phyloP scores from a whole-genome alignment of 129 eudicot genomes.

The sunflower (Helianthus annuus) region DNA sequence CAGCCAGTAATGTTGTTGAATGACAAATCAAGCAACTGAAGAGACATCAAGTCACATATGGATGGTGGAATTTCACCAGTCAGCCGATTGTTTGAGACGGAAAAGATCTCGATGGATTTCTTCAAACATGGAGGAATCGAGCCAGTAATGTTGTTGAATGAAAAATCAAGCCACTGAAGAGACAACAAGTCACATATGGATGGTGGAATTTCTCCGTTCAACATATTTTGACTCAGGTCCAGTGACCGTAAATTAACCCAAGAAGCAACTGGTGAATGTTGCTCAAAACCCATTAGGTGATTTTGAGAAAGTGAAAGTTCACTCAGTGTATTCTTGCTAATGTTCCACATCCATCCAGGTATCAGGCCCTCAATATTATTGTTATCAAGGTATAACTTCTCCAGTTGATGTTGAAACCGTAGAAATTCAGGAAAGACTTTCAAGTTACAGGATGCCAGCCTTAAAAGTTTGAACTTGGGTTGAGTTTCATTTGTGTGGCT shows the following conservation, averaged over 20 bases:
- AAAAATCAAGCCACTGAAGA: too few relatives aligned
- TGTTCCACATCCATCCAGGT: conserved; percentile 30
- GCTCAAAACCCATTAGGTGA: conserved; percentile 14
- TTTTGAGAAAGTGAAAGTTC: background rate
- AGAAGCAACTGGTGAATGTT: conserved; percentile 20
- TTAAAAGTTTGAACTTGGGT: background rate
- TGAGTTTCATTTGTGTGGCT: background rate
- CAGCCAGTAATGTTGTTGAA: too few relatives aligned
- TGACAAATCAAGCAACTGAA: too few relatives aligned
- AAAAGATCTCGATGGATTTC: too few relatives aligned
- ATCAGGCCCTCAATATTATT: conserved; percentile 18
- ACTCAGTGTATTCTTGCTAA: background rate
- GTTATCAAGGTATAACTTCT: background rate
- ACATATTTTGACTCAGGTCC: conserved; percentile 20
- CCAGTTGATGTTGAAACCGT: conserved; percentile 16
- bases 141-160: too few relatives aligned
- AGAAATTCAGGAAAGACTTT: conserved; percentile 22
- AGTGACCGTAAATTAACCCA: conserved; percentile 19
- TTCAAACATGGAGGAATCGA: too few relatives aligned
- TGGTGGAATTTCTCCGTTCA: conserved; percentile 6
- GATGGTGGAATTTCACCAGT: too few relatives aligned
- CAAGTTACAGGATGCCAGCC: conserved; percentile 24
- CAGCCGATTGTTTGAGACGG: too few relatives aligned
- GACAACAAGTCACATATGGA: too few relatives aligned
- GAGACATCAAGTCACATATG: too few relatives aligned